phyloP scores from a whole-genome alignment of 2,329 filamentous ascomycete genomes.

The Fusarium sororula region DNA sequence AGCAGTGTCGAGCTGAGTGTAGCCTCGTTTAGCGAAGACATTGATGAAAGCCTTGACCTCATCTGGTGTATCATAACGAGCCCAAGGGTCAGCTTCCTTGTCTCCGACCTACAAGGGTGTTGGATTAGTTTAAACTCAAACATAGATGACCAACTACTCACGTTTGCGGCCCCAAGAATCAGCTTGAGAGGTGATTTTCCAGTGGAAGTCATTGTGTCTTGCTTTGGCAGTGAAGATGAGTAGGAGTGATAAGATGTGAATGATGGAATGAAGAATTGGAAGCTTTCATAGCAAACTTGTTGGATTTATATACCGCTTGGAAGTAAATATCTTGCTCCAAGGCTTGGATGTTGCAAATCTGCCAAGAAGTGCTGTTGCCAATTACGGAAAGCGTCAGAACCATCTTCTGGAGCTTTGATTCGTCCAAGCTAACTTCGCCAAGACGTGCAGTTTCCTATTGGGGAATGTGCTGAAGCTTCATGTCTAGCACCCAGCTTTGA shows the following conservation, averaged over 20 bases:
- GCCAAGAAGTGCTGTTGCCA: conserved; percentile 10
- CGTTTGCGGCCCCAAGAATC: conserved; percentile 26
- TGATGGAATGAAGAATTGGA: too few relatives aligned
- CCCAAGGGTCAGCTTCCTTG: conserved; percentile 27
- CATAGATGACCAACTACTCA: background rate
- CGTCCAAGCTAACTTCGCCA: background rate
- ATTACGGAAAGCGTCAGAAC: background rate
- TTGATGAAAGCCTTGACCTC: conserved; percentile 39
- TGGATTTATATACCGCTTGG: background rate
- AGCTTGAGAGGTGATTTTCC: conserved; percentile 21
- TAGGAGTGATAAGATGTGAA: background rate
- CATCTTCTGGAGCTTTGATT: background rate
- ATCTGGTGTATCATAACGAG: conserved; percentile 37
- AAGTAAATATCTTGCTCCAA: background rate
- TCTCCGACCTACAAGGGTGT: conserved; percentile 31
- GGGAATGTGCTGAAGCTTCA: background rate
- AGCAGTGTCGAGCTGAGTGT: conserved; percentile 45
- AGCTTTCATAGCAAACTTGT: background rate
- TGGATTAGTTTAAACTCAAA: background rate
- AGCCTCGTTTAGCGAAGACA: conserved; percentile 38
- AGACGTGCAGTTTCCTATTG: conserved; percentile 2
- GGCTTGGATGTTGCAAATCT: background rate
- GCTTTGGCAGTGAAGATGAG: background rate
- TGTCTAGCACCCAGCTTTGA: fast-evolving
- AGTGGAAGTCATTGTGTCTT: background rate